phyloP scores from a whole-genome alignment of 768 basidiomycete species.

The Cystofilobasidium ferigula region DNA sequence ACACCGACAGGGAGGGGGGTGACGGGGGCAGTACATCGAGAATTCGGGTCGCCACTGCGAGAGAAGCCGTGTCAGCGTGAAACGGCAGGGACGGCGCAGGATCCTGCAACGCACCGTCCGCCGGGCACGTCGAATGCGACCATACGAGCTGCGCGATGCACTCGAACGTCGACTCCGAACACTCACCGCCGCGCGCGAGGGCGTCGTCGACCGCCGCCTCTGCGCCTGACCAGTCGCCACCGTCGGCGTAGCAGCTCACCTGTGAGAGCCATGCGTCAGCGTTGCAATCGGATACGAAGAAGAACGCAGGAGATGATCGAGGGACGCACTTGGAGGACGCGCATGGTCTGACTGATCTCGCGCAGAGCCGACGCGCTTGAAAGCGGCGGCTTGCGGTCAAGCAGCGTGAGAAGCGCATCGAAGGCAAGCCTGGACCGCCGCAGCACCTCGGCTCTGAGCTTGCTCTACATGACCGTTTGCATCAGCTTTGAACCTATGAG shows the following conservation, averaged over 20 bases:
- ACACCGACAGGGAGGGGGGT: not conserved
- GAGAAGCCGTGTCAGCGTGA: not conserved
- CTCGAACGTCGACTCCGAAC: slow-evolving; percentile 8
- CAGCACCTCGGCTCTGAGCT: not conserved
- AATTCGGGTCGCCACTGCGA: not conserved
- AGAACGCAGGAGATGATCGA: not conserved
- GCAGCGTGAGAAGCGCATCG: not conserved
- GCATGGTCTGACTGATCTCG: not conserved
- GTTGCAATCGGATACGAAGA: not conserved
- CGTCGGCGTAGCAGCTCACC: not conserved
- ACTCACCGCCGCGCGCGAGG: not conserved
- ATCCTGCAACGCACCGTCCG: not conserved
- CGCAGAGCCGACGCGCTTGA: not conserved
- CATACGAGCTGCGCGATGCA: slow-evolving; percentile 12
- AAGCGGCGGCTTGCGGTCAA: not conserved
- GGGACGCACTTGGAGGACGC: not conserved
- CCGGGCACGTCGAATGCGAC: not conserved
- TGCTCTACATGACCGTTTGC: too few relatives aligned
- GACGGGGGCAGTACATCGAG: not conserved
- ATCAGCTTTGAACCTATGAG: not conserved
- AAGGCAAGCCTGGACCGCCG: not conserved
- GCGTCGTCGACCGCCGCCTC: not conserved
- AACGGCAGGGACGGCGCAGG: not conserved
- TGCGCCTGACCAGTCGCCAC: not conserved
- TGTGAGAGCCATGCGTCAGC: not conserved